Conservation (phyloP, 352 stramenopile species). For the Ochromonadaceae sp. region DNA sequence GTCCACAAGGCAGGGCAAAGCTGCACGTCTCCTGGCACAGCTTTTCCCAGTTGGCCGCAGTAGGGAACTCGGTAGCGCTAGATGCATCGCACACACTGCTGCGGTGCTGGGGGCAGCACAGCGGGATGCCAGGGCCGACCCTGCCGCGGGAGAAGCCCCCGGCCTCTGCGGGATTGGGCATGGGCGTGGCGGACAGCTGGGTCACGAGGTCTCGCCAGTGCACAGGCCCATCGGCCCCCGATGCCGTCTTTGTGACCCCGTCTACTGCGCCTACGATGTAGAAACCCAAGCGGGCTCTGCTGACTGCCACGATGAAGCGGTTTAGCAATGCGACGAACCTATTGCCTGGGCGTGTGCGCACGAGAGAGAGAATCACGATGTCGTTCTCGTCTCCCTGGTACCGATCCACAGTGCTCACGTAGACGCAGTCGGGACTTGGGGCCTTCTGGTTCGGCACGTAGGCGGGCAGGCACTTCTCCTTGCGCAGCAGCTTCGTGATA, state of each 20-base stretch:
- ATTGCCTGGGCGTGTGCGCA: conserved; percentile 6
- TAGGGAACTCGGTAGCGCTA: background rate
- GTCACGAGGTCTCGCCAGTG: conserved; percentile 6
- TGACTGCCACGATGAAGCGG: conserved; percentile 10
- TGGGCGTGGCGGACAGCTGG: background rate
- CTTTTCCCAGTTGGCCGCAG: background rate
- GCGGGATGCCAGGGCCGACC: background rate
- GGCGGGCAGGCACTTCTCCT: background rate
- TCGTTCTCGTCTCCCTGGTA: conserved; percentile 19
- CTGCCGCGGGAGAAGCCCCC: background rate
- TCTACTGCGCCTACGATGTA: conserved; percentile 1
- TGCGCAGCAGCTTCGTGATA: background rate
- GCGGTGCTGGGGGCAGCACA: conserved; percentile 9
- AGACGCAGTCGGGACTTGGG: background rate
- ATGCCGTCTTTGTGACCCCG: background rate
- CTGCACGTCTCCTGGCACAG: background rate
- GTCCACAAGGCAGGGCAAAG: background rate
- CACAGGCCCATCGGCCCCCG: no score
- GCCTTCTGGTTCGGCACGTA: no score
- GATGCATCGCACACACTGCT: no score
- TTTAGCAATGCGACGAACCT: background rate
- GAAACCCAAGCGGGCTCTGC: conserved; percentile 9
- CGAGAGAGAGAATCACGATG: conserved; percentile 15
- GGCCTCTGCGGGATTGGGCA: background rate
- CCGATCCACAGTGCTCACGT: conserved; percentile 9